Evolutionary conservation across 768 basidiomycete species (phyloP).

Genomic region (Paxillus involutus): DNA sequence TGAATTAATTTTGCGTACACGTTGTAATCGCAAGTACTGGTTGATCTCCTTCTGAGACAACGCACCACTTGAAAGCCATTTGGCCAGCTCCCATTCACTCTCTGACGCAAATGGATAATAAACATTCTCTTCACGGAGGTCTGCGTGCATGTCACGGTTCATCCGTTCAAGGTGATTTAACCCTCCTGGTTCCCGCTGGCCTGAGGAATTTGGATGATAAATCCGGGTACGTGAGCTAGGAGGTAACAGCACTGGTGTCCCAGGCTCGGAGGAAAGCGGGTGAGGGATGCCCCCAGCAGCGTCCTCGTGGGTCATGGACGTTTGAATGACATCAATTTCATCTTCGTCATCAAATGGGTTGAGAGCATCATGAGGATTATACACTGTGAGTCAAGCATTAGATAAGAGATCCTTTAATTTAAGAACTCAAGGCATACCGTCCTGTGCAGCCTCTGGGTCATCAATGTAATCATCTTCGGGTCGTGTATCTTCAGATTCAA

Average conservation of each 20-base stretch:
- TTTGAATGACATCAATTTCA: too few species aligned
- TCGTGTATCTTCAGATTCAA: not conserved
- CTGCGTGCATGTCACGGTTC: not conserved
- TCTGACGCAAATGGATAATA: conserved; percentile 3
- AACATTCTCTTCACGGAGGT: not conserved
- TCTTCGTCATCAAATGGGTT: too few species aligned
- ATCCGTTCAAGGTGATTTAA: conserved; percentile 2
- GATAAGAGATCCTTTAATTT: not conserved
- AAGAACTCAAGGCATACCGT: not conserved
- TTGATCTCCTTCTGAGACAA: conserved; percentile 5
- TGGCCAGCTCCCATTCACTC: conserved; percentile 2
- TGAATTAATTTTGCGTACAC: not conserved
- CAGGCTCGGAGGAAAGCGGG: not conserved
- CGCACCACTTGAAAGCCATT: conserved; percentile 1
- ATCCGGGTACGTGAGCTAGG: not conserved
- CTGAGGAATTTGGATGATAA: not conserved
- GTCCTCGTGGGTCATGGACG: too few species aligned
- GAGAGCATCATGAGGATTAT: not conserved
- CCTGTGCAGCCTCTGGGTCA: not conserved
- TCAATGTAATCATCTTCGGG: not conserved
- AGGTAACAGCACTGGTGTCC: not conserved
- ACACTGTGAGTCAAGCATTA: not conserved
- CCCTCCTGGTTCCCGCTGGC: not conserved
- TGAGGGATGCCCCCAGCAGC: too few species aligned
- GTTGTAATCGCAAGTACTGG: not conserved